A percentile compares a stretch with the other conserved stretches of the same genome.
These are phyloP conservation scores for Coix lacrymajobi DNA, from an alignment of 176 grass and related monocot genomes.

Conservation along the genomic window DNA sequence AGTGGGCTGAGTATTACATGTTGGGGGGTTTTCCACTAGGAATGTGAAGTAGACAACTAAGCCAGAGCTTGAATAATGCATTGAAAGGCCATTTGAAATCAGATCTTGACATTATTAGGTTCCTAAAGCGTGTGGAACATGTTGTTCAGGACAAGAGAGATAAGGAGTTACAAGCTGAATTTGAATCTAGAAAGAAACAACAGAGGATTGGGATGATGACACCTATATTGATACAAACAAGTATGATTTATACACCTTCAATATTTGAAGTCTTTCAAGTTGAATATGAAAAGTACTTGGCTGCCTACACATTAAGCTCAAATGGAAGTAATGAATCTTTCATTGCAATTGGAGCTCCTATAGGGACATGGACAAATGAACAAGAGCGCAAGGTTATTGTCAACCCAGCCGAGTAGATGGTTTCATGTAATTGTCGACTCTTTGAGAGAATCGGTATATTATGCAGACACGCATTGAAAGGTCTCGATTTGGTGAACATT, in stretches of 20 bases:
- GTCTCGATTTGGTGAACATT: conserved; percentile 38
- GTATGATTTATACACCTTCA: conserved; percentile 16
- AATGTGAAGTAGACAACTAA: too few relatives aligned
- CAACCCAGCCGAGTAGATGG: neutral
- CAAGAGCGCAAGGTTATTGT: neutral
- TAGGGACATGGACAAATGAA: neutral
- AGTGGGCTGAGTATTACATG: too few relatives aligned
- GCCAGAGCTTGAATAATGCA: too few relatives aligned
- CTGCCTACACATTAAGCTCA: conserved; percentile 8
- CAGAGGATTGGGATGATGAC: neutral
- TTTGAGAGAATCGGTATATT: neutral
- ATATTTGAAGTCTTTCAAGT: conserved; percentile 25
- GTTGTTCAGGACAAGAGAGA: too few relatives aligned
- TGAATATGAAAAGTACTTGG: conserved; percentile 35
- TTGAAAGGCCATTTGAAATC: too few relatives aligned
- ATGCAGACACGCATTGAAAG: conserved; percentile 19
- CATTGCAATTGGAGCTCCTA: conserved; percentile 7
- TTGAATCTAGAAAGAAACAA: neutral
- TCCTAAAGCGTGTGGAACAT: too few relatives aligned
- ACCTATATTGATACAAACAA: too few relatives aligned
- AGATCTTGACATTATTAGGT: too few relatives aligned
- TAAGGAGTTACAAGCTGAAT: neutral
- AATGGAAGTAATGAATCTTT: neutral
- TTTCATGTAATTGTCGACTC: neutral
- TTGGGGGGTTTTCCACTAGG: too few relatives aligned